phyloP scores from a whole-genome alignment of 2,329 filamentous ascomycete species.

The Claviceps sp. region DNA sequence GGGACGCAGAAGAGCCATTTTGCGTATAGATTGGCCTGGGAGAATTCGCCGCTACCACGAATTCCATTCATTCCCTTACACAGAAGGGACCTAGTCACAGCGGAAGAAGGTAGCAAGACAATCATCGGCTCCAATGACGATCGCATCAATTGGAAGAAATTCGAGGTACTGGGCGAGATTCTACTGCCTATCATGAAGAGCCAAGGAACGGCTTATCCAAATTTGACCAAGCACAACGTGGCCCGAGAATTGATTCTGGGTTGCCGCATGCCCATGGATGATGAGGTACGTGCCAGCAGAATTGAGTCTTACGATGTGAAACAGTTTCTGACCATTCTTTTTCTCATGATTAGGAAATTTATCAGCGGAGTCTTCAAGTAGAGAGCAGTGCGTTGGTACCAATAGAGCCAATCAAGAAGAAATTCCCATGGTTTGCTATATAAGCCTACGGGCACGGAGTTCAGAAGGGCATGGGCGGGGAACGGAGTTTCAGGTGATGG shows the following conservation, averaged over 20 bases:
- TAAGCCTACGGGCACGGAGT: slow-evolving; percentile 18
- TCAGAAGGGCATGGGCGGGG: slow-evolving; percentile 8
- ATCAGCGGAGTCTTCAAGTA: slow-evolving; percentile 46
- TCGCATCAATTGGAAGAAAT: slow-evolving; percentile 95
- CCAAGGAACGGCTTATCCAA: slow-evolving; percentile 70
- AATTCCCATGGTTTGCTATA: slow-evolving; percentile 53
- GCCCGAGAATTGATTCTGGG: slow-evolving; percentile 68
- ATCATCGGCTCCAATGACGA: slow-evolving; percentile 63
- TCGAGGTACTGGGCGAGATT: slow-evolving; percentile 89
- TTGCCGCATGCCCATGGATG: slow-evolving; percentile 68
- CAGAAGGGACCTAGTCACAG: slow-evolving; percentile 76
- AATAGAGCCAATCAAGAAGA: slow-evolving; percentile 44
- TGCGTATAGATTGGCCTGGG: slow-evolving; percentile 93
- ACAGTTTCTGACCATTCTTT: background rate
- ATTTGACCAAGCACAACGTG: slow-evolving; percentile 54
- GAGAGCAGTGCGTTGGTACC: slow-evolving; percentile 35
- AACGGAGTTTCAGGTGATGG: slow-evolving; percentile 1
- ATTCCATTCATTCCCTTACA: slow-evolving; percentile 92
- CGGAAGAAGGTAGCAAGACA: slow-evolving; percentile 83
- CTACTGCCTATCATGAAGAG: slow-evolving; percentile 84
- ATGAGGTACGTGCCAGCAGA: slow-evolving; percentile 55
- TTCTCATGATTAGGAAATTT: slow-evolving; percentile 39
- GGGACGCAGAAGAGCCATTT: slow-evolving; percentile 83
- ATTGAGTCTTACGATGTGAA: background rate
- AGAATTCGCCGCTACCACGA: slow-evolving; percentile 78